Evolutionary conservation across 208 protist genomes (phyloP), one percentile per base, ranked within the genome.

Genomic region (Zelonia costaricensis): DNA sequence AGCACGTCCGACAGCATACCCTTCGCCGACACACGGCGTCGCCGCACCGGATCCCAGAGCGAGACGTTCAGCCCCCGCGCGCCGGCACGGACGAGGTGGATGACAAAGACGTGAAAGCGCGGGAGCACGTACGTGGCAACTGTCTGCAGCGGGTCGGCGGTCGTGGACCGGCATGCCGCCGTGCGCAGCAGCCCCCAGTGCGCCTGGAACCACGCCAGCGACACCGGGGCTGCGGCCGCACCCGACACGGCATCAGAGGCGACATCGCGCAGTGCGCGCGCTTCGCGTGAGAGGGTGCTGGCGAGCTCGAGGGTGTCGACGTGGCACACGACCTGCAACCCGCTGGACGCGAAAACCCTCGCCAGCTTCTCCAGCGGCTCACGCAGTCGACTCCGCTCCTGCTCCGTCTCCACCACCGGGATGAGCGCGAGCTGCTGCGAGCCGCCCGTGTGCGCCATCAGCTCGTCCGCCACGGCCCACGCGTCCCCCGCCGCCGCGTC

Each of bases 1-100:
- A 95, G 69, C 7, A 92, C 74, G 67, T 95, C 88, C 2, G 88
- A 92, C 39, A 95, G 75, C 83, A 95, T 92, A 8, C 88, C 88
- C 49, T 91, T 91, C 8, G 84, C 80, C 1, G 62, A 59, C 61
- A 79, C 88, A 38, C 82, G 82, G 31, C 72, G 75, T 15, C 62
- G 71, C 1, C 69, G 72, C 36, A 79, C 49, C 12, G 80, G 78
- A 40, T 90, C 73, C 74, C 77, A 95, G 6, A 92, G 54, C 3
- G 78, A 75, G 22, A 92, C 56, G 56, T 86, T 91, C 23, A 95
- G 74, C 33, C 78, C 80, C 5, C 80, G 82, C 25, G 85, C 78
- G 20, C 88, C 88, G 0, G 85, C 75, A 3, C 74, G 78, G 18
- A 95, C 88, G n/a, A 95, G 62, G 51, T 95, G 88, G n/a, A 95